Evolutionary conservation across 1,284 basidiomycete genomes (phyloP).

Genomic region (Mycena citricolor): DNA sequence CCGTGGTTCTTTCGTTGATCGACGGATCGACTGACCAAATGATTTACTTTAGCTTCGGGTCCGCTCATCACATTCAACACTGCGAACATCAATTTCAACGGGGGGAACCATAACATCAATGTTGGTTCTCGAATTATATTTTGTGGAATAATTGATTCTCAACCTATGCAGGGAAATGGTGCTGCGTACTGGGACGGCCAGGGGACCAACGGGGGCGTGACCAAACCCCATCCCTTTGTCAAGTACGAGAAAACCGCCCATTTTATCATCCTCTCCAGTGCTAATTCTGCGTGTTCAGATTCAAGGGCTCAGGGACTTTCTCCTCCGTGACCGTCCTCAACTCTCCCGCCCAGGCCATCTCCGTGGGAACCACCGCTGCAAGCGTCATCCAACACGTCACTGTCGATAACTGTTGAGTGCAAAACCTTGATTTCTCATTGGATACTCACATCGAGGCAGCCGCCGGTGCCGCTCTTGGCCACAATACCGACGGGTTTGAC

Average conservation of each 20-base stretch:
- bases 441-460: slow-evolving; percentile 3
- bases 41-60: slow-evolving; percentile 13
- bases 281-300: slow-evolving; percentile 6
- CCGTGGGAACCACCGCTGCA: slow-evolving; percentile 19
- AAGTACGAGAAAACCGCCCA: no score
- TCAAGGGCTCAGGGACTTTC: slow-evolving; percentile 25
- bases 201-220: slow-evolving; percentile 23
- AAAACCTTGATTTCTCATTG: neutral
- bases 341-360: slow-evolving; percentile 24
- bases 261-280: neutral
- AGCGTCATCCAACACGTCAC: slow-evolving; percentile 15
- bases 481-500: slow-evolving; percentile 61
- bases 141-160: no score
- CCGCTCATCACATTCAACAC: slow-evolving; percentile 23
- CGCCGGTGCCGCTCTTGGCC: slow-evolving; percentile 29
- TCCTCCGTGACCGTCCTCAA: slow-evolving; percentile 23
- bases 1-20: no score
- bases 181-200: slow-evolving; percentile 25
- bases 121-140: no score
- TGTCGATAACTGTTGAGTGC: slow-evolving; percentile 22
- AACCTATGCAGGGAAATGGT: slow-evolving; percentile 20
- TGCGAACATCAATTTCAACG: slow-evolving; percentile 19
- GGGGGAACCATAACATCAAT: slow-evolving; percentile 17
- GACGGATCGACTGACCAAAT: no score
- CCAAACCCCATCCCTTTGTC: slow-evolving; percentile 21